A percentile compares a stretch with the other conserved stretches of the same genome.
Evolutionary conservation across 352 stramenopile species (phyloP).

Genomic region (Saprolegnia parasitica): DNA sequence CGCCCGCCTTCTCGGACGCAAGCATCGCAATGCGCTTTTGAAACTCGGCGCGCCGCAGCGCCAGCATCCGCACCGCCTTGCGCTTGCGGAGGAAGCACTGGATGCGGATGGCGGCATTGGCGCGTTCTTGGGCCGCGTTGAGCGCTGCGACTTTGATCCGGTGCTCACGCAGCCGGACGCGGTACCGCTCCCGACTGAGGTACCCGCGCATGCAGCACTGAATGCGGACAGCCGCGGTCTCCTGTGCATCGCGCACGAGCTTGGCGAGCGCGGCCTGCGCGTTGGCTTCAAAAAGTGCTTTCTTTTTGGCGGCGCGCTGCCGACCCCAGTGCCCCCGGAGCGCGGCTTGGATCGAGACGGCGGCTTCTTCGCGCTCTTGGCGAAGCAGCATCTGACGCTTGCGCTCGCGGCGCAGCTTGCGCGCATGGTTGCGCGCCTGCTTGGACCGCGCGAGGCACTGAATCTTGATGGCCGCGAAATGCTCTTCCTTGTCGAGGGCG

Average conservation of each 20-base stretch:
- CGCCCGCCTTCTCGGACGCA: conserved; percentile 69
- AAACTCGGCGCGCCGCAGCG: conserved; percentile 54
- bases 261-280: conserved; percentile 51
- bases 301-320: conserved; percentile 35
- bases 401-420: neutral
- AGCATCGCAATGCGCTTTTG: conserved; percentile 76
- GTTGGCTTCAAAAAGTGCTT: conserved; percentile 41
- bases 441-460: conserved; percentile 53
- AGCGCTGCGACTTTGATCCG: conserved; percentile 28
- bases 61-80: conserved; percentile 39
- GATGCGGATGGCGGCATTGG: conserved; percentile 57
- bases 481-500: conserved; percentile 49
- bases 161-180: conserved; percentile 26
- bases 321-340: conserved; percentile 55
- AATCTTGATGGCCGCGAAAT: conserved; percentile 52
- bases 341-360: conserved; percentile 58
- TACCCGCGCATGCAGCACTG: conserved; percentile 61
- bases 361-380: conserved; percentile 37
- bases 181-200: conserved; percentile 41
- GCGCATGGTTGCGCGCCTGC: conserved; percentile 34
- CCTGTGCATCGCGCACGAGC: conserved; percentile 55
- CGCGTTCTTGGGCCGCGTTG: conserved; percentile 37
- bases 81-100: conserved; percentile 54
- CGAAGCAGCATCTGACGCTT: conserved; percentile 35
- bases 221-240: conserved; percentile 56